Base-by-base conservation (phyloP, 805 yeast species). In the Danielia reshetovae region DNA sequence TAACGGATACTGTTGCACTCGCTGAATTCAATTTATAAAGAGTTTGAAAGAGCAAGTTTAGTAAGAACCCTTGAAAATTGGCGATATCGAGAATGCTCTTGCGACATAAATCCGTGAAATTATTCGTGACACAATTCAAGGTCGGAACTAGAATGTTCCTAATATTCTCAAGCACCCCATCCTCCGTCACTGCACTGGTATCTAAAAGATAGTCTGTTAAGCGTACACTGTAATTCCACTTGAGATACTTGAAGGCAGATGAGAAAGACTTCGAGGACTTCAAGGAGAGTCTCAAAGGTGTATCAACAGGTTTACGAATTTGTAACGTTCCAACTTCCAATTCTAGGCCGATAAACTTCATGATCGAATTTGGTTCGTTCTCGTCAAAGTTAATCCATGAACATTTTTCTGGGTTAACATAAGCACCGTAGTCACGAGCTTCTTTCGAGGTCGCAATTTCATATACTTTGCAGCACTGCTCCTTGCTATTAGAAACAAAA, bases 401-500 rank as follows among this genome's bases (percentile, higher is more conserved):
- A 28, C 31, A 30, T 35, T 68, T 68, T 7, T 49, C 52, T 12
- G 40, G 42, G 40, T 67, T 67, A 3, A 64, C 50, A 32, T 43
- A 51, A 1, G 69, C 72, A 1, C 72, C 72, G 38, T 54, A 57
- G 1, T 35, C 27, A 22, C 48, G 44, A n/a, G 62, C 51, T 4
- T 26, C 38, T 1, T 36, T 27, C 8, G 62, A 52, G 4, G 43
- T 33, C 1, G 59, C 48, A 1, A 52, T 34, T 1, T 28, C 36
- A 24, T 42, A 34, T 7, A 55, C 57, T 15, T 33, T 25, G 4
- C 48, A 27, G 33, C 60, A 57, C 3, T 42, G 45, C 2, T 38
- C 33, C 8, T 46, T 18, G 23, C 65, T 52, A 0, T 77, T 63
- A 0, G 93, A 72, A 0, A 89, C 57, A n/a, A 86, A 65, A 18